Evolutionary conservation across 805 yeast genomes (phyloP), one percentile per base, ranked within the genome.

Genomic region (Komagataella pastoris): DNA sequence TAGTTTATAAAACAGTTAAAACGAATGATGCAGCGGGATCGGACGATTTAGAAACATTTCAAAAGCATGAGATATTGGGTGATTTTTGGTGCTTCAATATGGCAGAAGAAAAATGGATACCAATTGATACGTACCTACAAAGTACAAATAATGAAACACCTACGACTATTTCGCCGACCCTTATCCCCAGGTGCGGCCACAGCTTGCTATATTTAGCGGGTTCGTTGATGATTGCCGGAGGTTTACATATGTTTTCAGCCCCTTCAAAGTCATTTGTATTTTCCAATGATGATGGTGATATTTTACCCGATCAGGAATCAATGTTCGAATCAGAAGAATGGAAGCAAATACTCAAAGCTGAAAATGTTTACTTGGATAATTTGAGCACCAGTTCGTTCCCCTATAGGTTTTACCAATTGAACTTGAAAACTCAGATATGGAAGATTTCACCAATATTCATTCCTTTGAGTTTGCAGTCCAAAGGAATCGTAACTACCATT

Each of bases 31-130:
- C 58, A 5, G 52, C 47, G 12, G 40, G 14, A 10, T 1, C 40
- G 40, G 40, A 30, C 8, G 40, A 12, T 12, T 52, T 52, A 18
- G 50, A 50, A 12, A 57, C 53, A 6, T 64, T 54, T 47, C 54
- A 54, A 45, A 57, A 51, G 44, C 51, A 51, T 7, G 60, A 65
- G 17, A 68, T 76, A 8, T 58, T 65, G 23, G 76, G 77, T 24
- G 81, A 77, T 60, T 57, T 70, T 57, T 77, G 81, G 81, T 67
- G 70, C 64, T 77, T 74, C 54, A 73, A 74, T 54, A 56, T 77
- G 23, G 68, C 67, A 24, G 56, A 65, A 1, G 77, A 73, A 52
- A 58, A 59, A 1, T 77, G 82, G 82, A 46, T 49, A 14, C 49
- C 55, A 17, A 40, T 63, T 1, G 52, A 55, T 1, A 57, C 68